Evolutionary conservation across 1,139 yeast species (phyloP), one percentile per base, ranked within the genome.

Genomic region (Protomyces pachydermus): DNA sequence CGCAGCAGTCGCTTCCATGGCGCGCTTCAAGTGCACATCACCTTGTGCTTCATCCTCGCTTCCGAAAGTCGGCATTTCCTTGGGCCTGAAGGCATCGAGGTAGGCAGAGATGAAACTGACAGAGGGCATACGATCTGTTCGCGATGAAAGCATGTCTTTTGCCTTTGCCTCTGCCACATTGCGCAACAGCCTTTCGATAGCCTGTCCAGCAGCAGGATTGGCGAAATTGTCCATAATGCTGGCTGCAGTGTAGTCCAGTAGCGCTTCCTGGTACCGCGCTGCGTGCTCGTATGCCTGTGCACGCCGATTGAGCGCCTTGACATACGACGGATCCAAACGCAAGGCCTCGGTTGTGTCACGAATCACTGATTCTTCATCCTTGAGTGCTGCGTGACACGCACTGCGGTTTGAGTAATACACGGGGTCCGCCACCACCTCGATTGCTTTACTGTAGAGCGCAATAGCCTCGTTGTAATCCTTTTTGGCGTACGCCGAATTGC

Each of bases 351-450:
- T 84, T 66, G 97, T 87, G 75, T 90, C 97, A 70, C 85, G 88
- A 69, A 95, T 82, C 55, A 91, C 97, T 73, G 89, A 86, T 71
- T 88, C 89, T 73, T 83, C 85, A 69, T 91, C 84, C 67, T 85
- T 83, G 70, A 88, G 80, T 20, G 95, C 89, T 65, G 91, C 88
- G 77, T 88, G 89, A 78, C 97, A 93, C 20, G 98, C 98, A 32
- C 97, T 91, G 77, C 95, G 83, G 77, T 89, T 89, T 67, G 97
- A 90, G 78, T 87, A 91, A 77, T 83, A 93, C 53, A 91, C 88
- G 16, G 97, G 91, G 60, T 69, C 68, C 75, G 93, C 97, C 69
- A 80, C 77, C 73, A 85, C 70, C 67, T 80, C 75, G 71, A 95
- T 80, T 14, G 98, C 98, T 67, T 83, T 84, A 54, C 88, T 75